Evolutionary conservation across 257 asterid genomes (phyloP).

Genomic region (Solanum paucissectum): DNA sequence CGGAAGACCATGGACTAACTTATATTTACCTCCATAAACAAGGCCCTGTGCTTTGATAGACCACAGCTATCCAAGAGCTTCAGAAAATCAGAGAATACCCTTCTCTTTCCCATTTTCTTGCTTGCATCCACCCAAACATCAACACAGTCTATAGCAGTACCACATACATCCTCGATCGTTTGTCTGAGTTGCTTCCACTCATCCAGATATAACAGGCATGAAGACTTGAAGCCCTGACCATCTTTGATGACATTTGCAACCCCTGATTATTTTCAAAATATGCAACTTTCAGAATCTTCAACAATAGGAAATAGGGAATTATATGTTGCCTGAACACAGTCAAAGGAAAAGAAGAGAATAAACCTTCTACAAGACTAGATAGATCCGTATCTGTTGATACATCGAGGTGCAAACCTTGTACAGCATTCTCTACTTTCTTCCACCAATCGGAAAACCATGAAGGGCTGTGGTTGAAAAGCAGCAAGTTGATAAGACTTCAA

Average conservation of each 20-base stretch:
- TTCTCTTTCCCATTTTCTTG: slow-evolving; percentile 49
- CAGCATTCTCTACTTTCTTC: slow-evolving; percentile 28
- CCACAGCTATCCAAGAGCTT: slow-evolving; percentile 65
- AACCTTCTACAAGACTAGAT: slow-evolving; percentile 14
- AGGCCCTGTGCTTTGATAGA: slow-evolving; percentile 56
- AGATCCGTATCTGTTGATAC: slow-evolving; percentile 16
- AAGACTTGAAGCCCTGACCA: slow-evolving; percentile 21
- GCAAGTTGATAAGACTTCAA: not conserved
- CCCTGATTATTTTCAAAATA: slow-evolving; percentile 32
- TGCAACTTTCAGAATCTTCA: not conserved
- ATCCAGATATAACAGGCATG: slow-evolving; percentile 31
- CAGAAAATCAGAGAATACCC: slow-evolving; percentile 62
- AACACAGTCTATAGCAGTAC: slow-evolving; percentile 36
- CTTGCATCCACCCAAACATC: slow-evolving; percentile 64
- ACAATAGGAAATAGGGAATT: not conserved
- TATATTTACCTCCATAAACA: slow-evolving; percentile 42
- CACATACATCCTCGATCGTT: slow-evolving; percentile 36
- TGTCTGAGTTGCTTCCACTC: slow-evolving; percentile 44
- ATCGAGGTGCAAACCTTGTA: slow-evolving; percentile 8
- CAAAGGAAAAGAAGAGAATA: not conserved
- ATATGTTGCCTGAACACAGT: not conserved
- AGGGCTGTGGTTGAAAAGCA: slow-evolving; percentile 26
- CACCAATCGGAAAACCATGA: slow-evolving; percentile 50
- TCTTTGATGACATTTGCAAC: slow-evolving; percentile 19
- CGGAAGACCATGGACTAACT: not conserved